A percentile compares a stretch with the other conserved stretches of the same genome.
phyloP scores from a whole-genome alignment of 164 flowering plant species.

The Amborella trichopoda region DNA sequence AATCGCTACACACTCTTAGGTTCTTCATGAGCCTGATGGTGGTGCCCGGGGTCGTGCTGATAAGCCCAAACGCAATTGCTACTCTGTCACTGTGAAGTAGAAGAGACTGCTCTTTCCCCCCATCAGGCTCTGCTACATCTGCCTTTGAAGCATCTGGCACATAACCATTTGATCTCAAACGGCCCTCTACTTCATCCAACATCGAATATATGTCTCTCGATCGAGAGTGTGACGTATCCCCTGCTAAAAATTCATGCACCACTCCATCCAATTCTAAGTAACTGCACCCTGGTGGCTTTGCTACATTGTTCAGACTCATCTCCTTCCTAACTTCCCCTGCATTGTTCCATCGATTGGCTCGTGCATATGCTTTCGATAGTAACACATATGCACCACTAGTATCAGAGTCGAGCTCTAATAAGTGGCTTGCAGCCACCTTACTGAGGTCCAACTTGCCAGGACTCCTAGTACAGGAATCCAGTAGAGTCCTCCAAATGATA shows the following conservation, averaged over 20 bases:
- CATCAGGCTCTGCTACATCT: constrained; percentile 32
- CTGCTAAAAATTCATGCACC: constrained; percentile 59
- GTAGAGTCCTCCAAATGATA: constrained; percentile 10
- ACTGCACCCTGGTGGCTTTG: constrained; percentile 77
- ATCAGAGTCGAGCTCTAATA: too few species aligned
- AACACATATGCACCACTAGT: constrained; percentile 64
- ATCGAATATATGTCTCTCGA: constrained; percentile 32
- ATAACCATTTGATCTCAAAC: constrained; percentile 31
- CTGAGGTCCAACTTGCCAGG: constrained; percentile 5
- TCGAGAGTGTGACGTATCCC: constrained; percentile 59
- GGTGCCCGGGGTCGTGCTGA: constrained; percentile 29
- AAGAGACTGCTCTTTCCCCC: constrained; percentile 32
- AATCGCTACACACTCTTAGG: constrained; percentile 58
- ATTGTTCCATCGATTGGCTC: constrained; percentile 57
- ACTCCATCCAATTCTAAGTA: constrained; percentile 46
- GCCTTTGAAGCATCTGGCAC: constrained; percentile 49
- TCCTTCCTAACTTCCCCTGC: constrained; percentile 52
- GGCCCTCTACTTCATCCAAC: constrained; percentile 34
- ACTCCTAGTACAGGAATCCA: constrained; percentile 9
- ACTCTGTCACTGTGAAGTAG: constrained; percentile 69
- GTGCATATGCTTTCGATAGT: constrained; percentile 59
- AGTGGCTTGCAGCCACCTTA: too few species aligned
- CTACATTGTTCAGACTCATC: constrained; percentile 57
- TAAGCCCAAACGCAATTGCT: constrained; percentile 64
- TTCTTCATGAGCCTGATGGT: constrained; percentile 67